phyloP scores from a whole-genome alignment of 2,329 filamentous ascomycete species.

The Alternaria triticina region DNA sequence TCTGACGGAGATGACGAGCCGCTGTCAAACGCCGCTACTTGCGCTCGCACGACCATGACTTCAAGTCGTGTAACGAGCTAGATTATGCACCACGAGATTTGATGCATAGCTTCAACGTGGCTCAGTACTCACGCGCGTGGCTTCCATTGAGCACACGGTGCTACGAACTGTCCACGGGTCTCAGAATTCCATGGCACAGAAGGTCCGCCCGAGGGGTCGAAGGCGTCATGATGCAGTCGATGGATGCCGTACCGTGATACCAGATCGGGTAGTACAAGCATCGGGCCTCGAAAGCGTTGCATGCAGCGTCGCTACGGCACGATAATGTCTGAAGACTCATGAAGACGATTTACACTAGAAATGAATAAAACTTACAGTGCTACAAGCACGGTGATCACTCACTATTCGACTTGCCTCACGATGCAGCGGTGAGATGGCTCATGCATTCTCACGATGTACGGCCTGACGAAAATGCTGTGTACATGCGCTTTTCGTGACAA shows the following conservation, averaged over 20 bases:
- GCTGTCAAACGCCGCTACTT: constrained; percentile 24
- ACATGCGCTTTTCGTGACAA: neutral
- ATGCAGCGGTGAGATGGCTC: neutral
- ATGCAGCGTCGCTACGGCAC: constrained; percentile 29
- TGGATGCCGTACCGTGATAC: constrained; percentile 11
- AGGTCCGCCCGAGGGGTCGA: constrained; percentile 9
- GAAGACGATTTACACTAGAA: constrained; percentile 7
- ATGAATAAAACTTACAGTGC: constrained; percentile 8
- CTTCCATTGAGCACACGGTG: constrained; percentile 9
- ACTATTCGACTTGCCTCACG: constrained; percentile 6
- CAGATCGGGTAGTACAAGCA: constrained; percentile 24
- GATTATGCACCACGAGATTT: constrained; percentile 46
- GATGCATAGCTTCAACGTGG: constrained; percentile 33
- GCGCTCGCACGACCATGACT: constrained; percentile 17
- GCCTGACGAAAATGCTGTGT: constrained; percentile 14
- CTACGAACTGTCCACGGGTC: constrained; percentile 29
- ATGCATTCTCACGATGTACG: constrained; percentile 5
- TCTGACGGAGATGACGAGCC: constrained; percentile 10
- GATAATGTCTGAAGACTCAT: constrained; percentile 15
- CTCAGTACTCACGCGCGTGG: constrained; percentile 20
- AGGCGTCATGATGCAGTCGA: constrained; percentile 5
- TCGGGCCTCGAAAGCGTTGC: neutral
- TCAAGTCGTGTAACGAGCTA: constrained; percentile 37
- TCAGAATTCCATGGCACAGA: constrained; percentile 16
- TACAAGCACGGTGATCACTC: constrained; percentile 3